Conservation (phyloP, 768 basidiomycete species). For the Grammothele lineata region DNA sequence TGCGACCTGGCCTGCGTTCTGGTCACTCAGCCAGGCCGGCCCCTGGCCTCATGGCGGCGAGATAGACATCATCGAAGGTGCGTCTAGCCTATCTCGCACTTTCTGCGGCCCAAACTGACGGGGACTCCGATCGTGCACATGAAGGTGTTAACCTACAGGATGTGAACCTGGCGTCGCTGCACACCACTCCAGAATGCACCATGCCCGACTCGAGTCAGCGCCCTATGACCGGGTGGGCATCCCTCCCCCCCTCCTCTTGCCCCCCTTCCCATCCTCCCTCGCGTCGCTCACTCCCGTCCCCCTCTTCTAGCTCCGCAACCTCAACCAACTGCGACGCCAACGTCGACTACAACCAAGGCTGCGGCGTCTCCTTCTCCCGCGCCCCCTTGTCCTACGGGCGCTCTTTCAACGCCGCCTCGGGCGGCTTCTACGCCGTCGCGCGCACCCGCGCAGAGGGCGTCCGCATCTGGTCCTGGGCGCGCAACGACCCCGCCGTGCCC, state of each 20-base stretch:
- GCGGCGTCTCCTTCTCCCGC: slow-evolving; percentile 43
- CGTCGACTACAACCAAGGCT: slow-evolving; percentile 56
- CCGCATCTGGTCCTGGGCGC: slow-evolving; percentile 60
- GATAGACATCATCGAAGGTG: slow-evolving; percentile 59
- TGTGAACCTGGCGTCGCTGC: slow-evolving; percentile 49
- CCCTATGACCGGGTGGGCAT: slow-evolving; percentile 42
- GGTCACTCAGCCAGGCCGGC: slow-evolving; percentile 46
- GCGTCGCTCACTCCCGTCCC: neutral
- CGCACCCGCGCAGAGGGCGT: slow-evolving; percentile 40
- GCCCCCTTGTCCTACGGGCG: slow-evolving; percentile 39
- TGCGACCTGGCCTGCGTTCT: slow-evolving; percentile 61
- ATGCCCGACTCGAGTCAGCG: slow-evolving; percentile 40
- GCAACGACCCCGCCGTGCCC: slow-evolving; percentile 43
- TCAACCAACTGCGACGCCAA: slow-evolving; percentile 46
- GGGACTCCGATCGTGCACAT: too few species aligned
- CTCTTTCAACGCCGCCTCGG: slow-evolving; percentile 46
- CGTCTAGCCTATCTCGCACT: neutral
- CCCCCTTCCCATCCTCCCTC: neutral
- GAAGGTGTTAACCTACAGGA: slow-evolving; percentile 46
- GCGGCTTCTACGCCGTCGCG: slow-evolving; percentile 58
- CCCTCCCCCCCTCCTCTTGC: too few species aligned
- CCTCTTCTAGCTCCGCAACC: slow-evolving; percentile 29
- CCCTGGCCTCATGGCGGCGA: slow-evolving; percentile 64
- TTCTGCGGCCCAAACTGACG: too few species aligned
- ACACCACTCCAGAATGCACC: slow-evolving; percentile 46